Conservation (phyloP, 768 basidiomycete genomes). For the Tulasnella calospora region DNA sequence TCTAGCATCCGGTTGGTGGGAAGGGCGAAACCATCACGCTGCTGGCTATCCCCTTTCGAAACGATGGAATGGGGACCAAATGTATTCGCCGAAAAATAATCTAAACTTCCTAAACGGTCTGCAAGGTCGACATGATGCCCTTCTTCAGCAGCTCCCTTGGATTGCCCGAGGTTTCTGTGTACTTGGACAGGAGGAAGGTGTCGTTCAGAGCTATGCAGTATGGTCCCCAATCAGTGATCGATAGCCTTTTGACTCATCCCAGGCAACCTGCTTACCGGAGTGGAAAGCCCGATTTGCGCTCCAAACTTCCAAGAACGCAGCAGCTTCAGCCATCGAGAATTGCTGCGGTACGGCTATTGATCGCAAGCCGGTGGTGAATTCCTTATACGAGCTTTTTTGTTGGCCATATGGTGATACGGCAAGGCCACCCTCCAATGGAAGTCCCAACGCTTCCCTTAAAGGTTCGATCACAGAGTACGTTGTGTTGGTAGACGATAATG, state of each 20-base stretch:
- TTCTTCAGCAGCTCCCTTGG: conserved; percentile 72
- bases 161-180: conserved; percentile 72
- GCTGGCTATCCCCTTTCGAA: not conserved
- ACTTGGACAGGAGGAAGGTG: conserved; percentile 72
- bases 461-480: conserved; percentile 56
- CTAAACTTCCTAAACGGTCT: not conserved
- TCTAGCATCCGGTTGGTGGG: too few relatives aligned
- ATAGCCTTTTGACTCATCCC: not conserved
- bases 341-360: conserved; percentile 52
- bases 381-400: conserved; percentile 46
- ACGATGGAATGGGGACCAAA: not conserved
- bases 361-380: conserved; percentile 54
- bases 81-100: not conserved
- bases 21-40: not conserved
- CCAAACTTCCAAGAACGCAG: conserved; percentile 72
- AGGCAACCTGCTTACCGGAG: conserved; percentile 41
- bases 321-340: conserved; percentile 63
- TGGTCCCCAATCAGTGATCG: not conserved
- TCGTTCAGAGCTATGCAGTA: conserved; percentile 46
- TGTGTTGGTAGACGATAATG: conserved; percentile 59
- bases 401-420: conserved; percentile 53
- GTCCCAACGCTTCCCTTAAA: conserved; percentile 55
- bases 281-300: conserved; percentile 55
- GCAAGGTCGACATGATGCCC: conserved; percentile 40
- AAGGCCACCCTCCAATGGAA: conserved; percentile 39